Percentiles rank a stretch among this genome's conserved stretches.
These are phyloP conservation scores for Hemileccinum rubropunctum DNA, from an alignment of 768 basidiomycete genomes.

Conservation along the genomic window DNA sequence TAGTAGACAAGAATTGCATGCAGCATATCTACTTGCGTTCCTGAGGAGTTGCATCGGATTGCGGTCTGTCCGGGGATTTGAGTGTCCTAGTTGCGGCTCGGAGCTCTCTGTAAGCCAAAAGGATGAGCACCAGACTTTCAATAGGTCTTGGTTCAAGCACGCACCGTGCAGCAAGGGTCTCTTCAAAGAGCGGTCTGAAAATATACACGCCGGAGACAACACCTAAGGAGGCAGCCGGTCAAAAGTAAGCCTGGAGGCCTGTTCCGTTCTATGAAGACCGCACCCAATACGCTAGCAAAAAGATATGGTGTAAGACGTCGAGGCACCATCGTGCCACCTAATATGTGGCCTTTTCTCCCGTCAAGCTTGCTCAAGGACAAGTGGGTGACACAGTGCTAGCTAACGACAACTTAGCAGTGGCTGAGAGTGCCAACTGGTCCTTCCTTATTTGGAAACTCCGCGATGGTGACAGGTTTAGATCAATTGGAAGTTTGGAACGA, in stretches of 20 bases:
- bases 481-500: not conserved
- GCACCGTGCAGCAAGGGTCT: slow-evolving; percentile 13
- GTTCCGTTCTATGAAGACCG: not conserved
- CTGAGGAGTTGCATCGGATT: slow-evolving; percentile 1
- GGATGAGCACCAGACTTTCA: not conserved
- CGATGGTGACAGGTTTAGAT: slow-evolving; percentile 8
- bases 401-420: no score
- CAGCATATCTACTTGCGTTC: slow-evolving; percentile 9
- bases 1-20: no score
- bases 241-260: slow-evolving; percentile 1
- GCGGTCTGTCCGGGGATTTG: slow-evolving; percentile 3
- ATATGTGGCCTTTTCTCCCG: not conserved
- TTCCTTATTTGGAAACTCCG: slow-evolving; percentile 29
- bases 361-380: no score
- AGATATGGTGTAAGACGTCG: slow-evolving; percentile 49
- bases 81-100: not conserved
- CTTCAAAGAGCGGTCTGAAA: slow-evolving; percentile 50
- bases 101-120: slow-evolving; percentile 12
- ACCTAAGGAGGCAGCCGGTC: slow-evolving; percentile 36
- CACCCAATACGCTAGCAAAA: slow-evolving; percentile 59
- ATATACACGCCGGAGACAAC: slow-evolving; percentile 64
- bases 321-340: slow-evolving; percentile 17
- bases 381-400: no score
- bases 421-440: not conserved
- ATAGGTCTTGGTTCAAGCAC: not conserved